Evolutionary conservation across 306 rosid genomes (phyloP).

Genomic region (Erythrophleum fordii): DNA sequence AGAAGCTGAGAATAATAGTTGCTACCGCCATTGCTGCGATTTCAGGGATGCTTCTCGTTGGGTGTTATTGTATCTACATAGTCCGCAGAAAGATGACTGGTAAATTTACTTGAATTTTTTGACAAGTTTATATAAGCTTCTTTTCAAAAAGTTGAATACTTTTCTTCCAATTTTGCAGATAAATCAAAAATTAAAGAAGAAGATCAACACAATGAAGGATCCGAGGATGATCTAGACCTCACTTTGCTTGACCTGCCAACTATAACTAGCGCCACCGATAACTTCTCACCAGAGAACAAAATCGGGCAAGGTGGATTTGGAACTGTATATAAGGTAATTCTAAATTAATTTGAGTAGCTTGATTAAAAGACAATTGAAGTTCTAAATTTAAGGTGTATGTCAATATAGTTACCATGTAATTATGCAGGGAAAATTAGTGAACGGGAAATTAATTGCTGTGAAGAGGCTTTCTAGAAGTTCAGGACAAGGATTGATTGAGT

Average conservation of each 20-base stretch:
- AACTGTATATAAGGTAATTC: constrained; percentile 41
- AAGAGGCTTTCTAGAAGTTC: constrained; percentile 27
- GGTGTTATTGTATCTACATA: not conserved
- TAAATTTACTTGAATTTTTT: not conserved
- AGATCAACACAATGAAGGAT: not conserved
- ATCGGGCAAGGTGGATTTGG: constrained; percentile 53
- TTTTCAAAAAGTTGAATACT: not conserved
- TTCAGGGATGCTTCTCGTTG: not conserved
- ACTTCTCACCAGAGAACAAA: constrained; percentile 27
- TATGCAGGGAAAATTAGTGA: constrained; percentile 40
- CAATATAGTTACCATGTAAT: not conserved
- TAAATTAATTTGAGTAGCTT: not conserved
- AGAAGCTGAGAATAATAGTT: not conserved
- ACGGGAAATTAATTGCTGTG: constrained; percentile 49
- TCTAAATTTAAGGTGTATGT: not conserved
- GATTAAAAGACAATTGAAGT: not conserved
- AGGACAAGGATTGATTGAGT: constrained; percentile 7
- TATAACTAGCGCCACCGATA: constrained; percentile 27
- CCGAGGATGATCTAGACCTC: constrained; percentile 46
- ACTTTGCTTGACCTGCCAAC: constrained; percentile 37
- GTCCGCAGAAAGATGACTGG: not conserved
- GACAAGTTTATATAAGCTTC: not conserved
- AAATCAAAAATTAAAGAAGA: not conserved
- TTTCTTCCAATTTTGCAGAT: not conserved
- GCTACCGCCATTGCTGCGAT: constrained; percentile 1